phyloP scores from a whole-genome alignment of 345 rosid species.

The Populus tremula region DNA sequence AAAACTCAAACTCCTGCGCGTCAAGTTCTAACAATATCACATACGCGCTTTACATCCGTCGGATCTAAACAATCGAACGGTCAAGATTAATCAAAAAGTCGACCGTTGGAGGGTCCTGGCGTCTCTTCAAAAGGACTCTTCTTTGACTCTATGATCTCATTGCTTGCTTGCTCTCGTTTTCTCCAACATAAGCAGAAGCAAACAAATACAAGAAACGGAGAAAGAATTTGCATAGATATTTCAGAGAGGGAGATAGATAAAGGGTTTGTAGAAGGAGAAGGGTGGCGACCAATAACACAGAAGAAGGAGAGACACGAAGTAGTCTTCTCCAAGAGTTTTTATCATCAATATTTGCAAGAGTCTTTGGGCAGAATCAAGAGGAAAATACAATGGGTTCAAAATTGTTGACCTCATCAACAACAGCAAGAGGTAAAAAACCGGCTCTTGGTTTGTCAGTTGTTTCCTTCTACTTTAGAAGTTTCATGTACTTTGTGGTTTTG shows the following conservation, averaged over 20 bases:
- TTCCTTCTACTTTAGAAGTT: not conserved
- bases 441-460: not conserved
- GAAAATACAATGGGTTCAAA: conserved; percentile 47
- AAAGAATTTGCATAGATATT: not conserved
- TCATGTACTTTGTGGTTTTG: not conserved
- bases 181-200: not conserved
- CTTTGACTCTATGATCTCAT: not conserved
- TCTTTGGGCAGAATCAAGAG: conserved; percentile 37
- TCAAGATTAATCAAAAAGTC: conserved; percentile 11
- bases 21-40: not conserved
- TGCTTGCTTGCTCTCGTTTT: not conserved
- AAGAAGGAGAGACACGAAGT: conserved; percentile 43
- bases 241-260: not conserved
- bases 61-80: conserved; percentile 33
- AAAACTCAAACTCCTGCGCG: conserved; percentile 20
- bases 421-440: conserved; percentile 31
- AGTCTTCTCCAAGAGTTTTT: conserved; percentile 66
- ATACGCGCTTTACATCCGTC: conserved; percentile 12
- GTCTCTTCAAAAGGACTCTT: conserved; percentile 14
- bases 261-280: conserved; percentile 7
- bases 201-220: conserved; percentile 4
- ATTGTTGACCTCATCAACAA: conserved; percentile 32
- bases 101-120: conserved; percentile 41
- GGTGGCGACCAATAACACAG: conserved; percentile 50
- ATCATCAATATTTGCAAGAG: conserved; percentile 53